phyloP scores from a whole-genome alignment of 108 stramenopile species.

The Schizochytrium sp. region DNA sequence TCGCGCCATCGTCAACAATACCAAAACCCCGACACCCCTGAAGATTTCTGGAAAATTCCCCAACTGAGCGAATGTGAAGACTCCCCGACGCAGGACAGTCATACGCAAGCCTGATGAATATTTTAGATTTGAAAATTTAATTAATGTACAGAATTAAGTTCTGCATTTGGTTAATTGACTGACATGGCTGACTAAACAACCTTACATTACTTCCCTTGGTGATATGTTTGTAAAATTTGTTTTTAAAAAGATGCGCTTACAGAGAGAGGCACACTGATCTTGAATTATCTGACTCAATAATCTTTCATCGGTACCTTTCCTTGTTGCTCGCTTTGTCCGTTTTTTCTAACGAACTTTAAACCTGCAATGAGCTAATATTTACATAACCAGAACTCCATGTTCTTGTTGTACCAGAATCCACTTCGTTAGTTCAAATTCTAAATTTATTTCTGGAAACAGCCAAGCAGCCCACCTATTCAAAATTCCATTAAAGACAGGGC shows the following conservation, averaged over 20 bases:
- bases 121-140: neutral
- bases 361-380: neutral
- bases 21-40: neutral
- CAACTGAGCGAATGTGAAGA: neutral
- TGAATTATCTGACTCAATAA: no score
- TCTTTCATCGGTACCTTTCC: neutral
- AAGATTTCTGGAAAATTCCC: neutral
- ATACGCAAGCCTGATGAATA: neutral
- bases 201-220: no score
- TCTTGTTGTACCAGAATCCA: no score
- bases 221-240: no score
- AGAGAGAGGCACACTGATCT: no score
- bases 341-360: neutral
- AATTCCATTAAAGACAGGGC: neutral
- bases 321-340: neutral
- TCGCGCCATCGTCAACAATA: slow-evolving; percentile 42
- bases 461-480: no score
- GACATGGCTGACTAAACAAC: no score
- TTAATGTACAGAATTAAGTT: neutral
- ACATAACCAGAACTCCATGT: neutral
- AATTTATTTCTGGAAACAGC: no score
- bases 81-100: neutral
- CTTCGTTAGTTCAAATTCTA: no score
- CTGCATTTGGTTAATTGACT: no score
- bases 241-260: no score